Evolutionary conservation across 169 alveolate species (phyloP).

Genomic region (Cryptosporidium muris): DNA sequence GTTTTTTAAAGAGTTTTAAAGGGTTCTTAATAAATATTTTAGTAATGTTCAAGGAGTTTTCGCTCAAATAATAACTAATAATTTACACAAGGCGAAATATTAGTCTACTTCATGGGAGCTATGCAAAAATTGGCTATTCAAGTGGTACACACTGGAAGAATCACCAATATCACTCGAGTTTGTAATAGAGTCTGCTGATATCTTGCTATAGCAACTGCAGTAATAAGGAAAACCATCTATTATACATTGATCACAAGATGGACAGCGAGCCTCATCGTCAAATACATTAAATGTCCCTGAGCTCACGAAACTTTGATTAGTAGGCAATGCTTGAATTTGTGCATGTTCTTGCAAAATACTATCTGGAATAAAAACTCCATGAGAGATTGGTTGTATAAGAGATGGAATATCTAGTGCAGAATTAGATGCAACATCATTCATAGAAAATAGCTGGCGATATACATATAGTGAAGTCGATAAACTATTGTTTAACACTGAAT

Average conservation of each 20-base stretch:
- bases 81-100: too few relatives aligned
- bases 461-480: slow-evolving; percentile 20
- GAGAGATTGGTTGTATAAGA: slow-evolving; percentile 47
- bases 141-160: slow-evolving; percentile 48
- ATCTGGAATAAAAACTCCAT: slow-evolving; percentile 30
- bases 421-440: slow-evolving; percentile 46
- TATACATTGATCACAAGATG: slow-evolving; percentile 53
- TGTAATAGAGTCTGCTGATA: slow-evolving; percentile 46
- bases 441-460: slow-evolving; percentile 48
- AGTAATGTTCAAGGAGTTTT: too few relatives aligned
- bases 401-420: slow-evolving; percentile 67
- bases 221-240: slow-evolving; percentile 65
- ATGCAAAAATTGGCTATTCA: slow-evolving; percentile 43
- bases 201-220: slow-evolving; percentile 59
- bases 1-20: background rate
- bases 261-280: slow-evolving; percentile 52
- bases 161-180: slow-evolving; percentile 60
- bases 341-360: slow-evolving; percentile 50
- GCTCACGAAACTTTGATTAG: slow-evolving; percentile 29
- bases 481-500: background rate
- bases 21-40: too few relatives aligned
- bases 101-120: slow-evolving; percentile 25
- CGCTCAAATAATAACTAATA: too few relatives aligned
- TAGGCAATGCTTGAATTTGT: slow-evolving; percentile 38
- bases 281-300: slow-evolving; percentile 44